phyloP scores from a whole-genome alignment of 1,284 basidiomycete species.

The Meira nashicola region DNA sequence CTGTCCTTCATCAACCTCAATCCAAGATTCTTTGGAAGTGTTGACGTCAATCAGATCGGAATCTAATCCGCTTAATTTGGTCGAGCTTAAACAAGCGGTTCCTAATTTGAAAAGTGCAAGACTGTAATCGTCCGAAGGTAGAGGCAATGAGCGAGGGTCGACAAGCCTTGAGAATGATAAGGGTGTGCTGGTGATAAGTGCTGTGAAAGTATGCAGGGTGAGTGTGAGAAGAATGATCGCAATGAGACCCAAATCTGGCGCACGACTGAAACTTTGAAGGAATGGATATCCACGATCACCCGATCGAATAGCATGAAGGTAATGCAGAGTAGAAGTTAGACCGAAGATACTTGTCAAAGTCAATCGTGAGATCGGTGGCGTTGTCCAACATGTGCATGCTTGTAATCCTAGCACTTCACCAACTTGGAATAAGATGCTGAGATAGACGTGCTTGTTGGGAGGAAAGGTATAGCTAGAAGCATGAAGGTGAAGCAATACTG shows the following conservation, averaged over 20 bases:
- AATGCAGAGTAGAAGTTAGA: conserved; percentile 29
- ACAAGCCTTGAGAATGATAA: background rate
- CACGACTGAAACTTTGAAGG: conserved; percentile 34
- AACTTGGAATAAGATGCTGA: conserved; percentile 37
- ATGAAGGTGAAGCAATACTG: conserved; percentile 40
- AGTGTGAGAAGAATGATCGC: conserved; percentile 34
- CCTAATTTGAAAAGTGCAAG: conserved; percentile 45
- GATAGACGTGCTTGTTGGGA: conserved; percentile 39
- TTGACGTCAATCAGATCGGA: conserved; percentile 32
- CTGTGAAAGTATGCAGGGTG: conserved; percentile 37
- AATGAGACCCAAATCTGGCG: conserved; percentile 33
- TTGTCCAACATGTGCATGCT: conserved; percentile 2
- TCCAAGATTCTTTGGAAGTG: conserved; percentile 31
- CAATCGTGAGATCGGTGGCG: conserved; percentile 27
- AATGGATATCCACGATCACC: conserved; percentile 31
- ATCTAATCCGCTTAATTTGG: conserved; percentile 36
- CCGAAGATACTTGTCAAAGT: conserved; percentile 34
- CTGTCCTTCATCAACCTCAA: conserved; percentile 30
- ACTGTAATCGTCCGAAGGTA: conserved; percentile 38
- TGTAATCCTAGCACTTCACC: conserved; percentile 28
- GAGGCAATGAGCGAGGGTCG: conserved; percentile 21
- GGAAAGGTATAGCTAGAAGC: conserved; percentile 29
- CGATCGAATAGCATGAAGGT: conserved; percentile 21
- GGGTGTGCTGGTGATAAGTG: conserved; percentile 32
- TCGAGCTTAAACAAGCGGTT: conserved; percentile 45